Evolutionary conservation across 805 yeast species (phyloP).

Genomic region (Saccharomycopsis sp.): DNA sequence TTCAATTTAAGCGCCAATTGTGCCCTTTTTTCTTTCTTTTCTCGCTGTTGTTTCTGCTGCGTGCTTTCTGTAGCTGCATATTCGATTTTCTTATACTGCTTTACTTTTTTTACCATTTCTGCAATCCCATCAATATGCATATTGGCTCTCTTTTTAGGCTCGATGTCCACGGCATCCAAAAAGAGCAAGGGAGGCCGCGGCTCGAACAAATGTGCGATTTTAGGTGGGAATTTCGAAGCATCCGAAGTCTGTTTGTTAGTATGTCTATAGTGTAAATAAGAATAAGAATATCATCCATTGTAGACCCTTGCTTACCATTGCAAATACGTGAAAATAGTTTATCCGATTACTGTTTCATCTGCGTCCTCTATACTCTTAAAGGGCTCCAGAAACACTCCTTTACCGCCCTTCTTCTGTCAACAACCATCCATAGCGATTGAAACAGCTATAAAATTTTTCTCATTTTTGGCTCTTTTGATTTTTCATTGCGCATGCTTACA

Average conservation of each 20-base stretch:
- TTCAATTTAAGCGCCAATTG: conserved; percentile 21
- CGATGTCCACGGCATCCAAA: conserved; percentile 39
- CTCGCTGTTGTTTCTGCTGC: conserved; percentile 28
- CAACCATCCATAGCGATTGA: too few species aligned
- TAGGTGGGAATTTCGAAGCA: conserved; percentile 26
- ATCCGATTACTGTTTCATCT: too few species aligned
- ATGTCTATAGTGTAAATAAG: too few species aligned
- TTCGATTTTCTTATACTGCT: conserved; percentile 23
- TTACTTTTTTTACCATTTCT: conserved; percentile 23
- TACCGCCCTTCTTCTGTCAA: too few species aligned
- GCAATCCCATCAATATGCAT: conserved; percentile 38
- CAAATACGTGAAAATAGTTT: too few species aligned
- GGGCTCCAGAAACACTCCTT: too few species aligned
- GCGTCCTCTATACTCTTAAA: too few species aligned
- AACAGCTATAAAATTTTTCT: background rate
- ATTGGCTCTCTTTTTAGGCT: conserved; percentile 41
- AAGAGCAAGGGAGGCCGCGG: conserved; percentile 46
- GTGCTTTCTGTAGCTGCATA: conserved; percentile 30
- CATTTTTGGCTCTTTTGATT: background rate
- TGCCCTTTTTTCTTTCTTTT: conserved; percentile 23
- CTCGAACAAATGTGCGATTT: conserved; percentile 46
- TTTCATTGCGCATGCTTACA: background rate
- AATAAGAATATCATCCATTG: too few species aligned
- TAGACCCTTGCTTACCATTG: too few species aligned
- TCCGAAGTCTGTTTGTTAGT: conserved; percentile 24